phyloP scores from a whole-genome alignment of 2,329 filamentous ascomycete species.

The Boeremia exigua region DNA sequence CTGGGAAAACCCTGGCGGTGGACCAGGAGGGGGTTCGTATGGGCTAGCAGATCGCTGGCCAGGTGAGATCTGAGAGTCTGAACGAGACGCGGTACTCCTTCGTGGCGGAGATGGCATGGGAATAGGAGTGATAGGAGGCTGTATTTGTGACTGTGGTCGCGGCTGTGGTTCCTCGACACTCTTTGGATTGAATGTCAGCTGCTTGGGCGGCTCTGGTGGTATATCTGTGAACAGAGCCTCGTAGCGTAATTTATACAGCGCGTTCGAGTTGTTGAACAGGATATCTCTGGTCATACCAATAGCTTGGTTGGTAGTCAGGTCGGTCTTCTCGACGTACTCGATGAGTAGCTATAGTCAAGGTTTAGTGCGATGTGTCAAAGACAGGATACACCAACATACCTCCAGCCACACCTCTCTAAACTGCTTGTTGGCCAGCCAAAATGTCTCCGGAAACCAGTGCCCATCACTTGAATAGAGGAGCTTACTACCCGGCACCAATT shows the following conservation, averaged over 20 bases:
- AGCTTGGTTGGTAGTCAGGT: slow-evolving; percentile 67
- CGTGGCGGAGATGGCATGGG: slow-evolving; percentile 11
- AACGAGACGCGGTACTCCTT: background rate
- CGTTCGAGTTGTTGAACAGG: slow-evolving; percentile 78
- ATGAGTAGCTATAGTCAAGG: slow-evolving; percentile 61
- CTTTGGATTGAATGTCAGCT: slow-evolving; percentile 28
- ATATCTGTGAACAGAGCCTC: slow-evolving; percentile 47
- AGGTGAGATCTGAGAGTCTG: background rate
- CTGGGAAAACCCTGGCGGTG: slow-evolving; percentile 35
- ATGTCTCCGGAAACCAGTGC: slow-evolving; percentile 80
- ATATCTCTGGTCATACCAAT: slow-evolving; percentile 69
- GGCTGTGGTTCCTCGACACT: slow-evolving; percentile 17
- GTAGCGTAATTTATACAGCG: slow-evolving; percentile 69
- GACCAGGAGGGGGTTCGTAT: slow-evolving; percentile 29
- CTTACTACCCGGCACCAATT: slow-evolving; percentile 76
- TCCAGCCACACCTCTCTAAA: slow-evolving; percentile 73
- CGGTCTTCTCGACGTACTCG: slow-evolving; percentile 69
- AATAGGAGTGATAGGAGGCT: slow-evolving; percentile 8
- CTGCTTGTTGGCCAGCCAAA: slow-evolving; percentile 73
- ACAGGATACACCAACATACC: slow-evolving; percentile 50
- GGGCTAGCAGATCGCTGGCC: slow-evolving; percentile 19
- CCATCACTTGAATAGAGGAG: slow-evolving; percentile 82
- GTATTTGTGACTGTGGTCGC: slow-evolving; percentile 2
- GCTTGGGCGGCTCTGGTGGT: slow-evolving; percentile 24
- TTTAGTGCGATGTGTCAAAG: background rate